A percentile compares a stretch with the other conserved stretches of the same genome.
Evolutionary conservation across 2,329 filamentous ascomycete genomes (phyloP).

Genomic region (Conoideocrella luteorostrata): DNA sequence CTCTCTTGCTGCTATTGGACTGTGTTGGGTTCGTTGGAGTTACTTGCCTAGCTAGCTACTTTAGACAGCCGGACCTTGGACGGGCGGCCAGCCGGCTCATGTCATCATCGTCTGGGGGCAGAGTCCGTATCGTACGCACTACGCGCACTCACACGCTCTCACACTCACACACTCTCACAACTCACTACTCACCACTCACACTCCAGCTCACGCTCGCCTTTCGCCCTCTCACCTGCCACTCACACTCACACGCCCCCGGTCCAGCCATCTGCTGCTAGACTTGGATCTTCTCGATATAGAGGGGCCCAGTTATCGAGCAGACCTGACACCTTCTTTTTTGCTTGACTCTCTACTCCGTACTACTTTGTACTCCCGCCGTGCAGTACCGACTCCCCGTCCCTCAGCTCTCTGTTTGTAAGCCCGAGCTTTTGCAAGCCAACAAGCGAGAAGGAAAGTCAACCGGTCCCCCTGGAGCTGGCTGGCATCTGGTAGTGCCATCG

Average conservation of each 20-base stretch:
- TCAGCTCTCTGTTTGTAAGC: background rate
- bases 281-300: conserved; percentile 17
- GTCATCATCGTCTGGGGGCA: conserved; percentile 8
- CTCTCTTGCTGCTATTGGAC: background rate
- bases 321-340: conserved; percentile 21
- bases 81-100: conserved; percentile 5
- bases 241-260: conserved; percentile 18
- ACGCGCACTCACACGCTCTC: background rate
- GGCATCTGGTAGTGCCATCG: no score
- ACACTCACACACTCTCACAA: background rate
- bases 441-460: no score
- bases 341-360: conserved; percentile 16
- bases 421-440: background rate
- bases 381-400: background rate
- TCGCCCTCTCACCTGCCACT: conserved; percentile 4
- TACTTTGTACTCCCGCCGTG: background rate
- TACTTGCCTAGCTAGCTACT: background rate
- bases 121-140: no score
- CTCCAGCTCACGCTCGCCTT: background rate
- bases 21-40: background rate
- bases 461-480: no score
- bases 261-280: conserved; percentile 13
- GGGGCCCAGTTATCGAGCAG: conserved; percentile 19
- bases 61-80: background rate
- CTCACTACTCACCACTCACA: background rate